A percentile compares a stretch with the other conserved stretches of the same genome.
Conservation (phyloP, 306 rosid species). For the Gleditsia sinensis region DNA sequence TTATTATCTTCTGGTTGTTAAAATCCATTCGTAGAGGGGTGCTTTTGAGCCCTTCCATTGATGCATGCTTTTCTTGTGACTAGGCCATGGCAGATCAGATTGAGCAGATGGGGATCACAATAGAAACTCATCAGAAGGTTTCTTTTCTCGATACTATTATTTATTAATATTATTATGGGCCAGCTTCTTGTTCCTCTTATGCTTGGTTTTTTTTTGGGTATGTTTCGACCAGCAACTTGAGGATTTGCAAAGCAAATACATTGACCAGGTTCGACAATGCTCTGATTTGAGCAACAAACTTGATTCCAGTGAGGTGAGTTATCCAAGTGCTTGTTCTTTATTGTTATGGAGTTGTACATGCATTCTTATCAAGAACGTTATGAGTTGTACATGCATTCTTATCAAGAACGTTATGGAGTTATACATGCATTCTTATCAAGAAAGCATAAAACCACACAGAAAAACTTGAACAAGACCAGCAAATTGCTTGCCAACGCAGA, state of each 20-base stretch:
- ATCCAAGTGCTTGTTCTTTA: not conserved
- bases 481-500: conserved; percentile 65
- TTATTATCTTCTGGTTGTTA: not conserved
- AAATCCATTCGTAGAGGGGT: not conserved
- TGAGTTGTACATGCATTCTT: conserved; percentile 9
- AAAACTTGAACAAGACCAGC: conserved; percentile 65
- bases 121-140: conserved; percentile 87
- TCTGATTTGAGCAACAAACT: conserved; percentile 74
- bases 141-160: not conserved
- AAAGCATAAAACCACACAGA: conserved; percentile 44
- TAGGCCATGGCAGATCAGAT: conserved; percentile 94
- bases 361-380: conserved; percentile 13
- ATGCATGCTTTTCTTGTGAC: conserved; percentile 27
- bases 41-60: not conserved
- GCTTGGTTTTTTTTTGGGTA: not conserved
- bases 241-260: conserved; percentile 67
- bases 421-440: conserved; percentile 2
- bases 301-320: conserved; percentile 79
- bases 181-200: not conserved
- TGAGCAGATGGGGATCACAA: conserved; percentile 78
- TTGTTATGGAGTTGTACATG: not conserved
- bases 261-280: conserved; percentile 68
- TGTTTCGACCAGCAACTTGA: conserved; percentile 63
- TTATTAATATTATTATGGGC: not conserved
- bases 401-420: not conserved